Evolutionary conservation across 805 yeast species (phyloP), one percentile per base, ranked within the genome.

Genomic region (Ogataea saltuana): DNA sequence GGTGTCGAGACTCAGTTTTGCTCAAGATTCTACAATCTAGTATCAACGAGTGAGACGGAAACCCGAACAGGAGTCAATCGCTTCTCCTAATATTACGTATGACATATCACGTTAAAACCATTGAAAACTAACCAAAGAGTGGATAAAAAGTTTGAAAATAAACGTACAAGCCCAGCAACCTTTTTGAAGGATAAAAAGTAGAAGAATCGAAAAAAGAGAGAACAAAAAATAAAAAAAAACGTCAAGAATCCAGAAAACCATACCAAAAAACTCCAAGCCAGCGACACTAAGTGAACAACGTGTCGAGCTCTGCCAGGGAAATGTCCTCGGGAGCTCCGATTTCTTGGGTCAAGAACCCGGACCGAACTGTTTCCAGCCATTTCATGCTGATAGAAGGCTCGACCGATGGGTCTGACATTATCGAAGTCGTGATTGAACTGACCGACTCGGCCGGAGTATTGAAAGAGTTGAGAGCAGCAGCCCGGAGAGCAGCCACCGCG

Each of bases 241-340:
- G 28, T 16, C 23, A 26, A 36, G 23, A 31, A 42, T 37, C 46
- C 37, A 44, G 33, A 32, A 36, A 45, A 35, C 31, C 41, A 6
- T 15, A 16, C 17, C 32, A 7, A 34, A 33, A 28, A 23, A 16
- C 4, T 16, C n/a, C 34, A 16, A 7, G 16, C 11, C 12, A 30
- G 7, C 6, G 7, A 28, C 16, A 37, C 49, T 45, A 56, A 26
- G 63, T 55, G 52, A 78, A 78, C 56, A 78, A 60, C 32, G 70
- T 67, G 50, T 80, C 85, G 39, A 80, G 59, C 50, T 86, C 95
- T 34, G 86, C 84, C 56, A 85, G 70, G 19, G 88, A 80, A 20
- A 82, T 72, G 51, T 84, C 85, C 65, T 86, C 95, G 6, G 95
- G 95, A 27, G 85, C 72, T 25, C 80, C 84, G 53, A 86, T 85